Conservation (phyloP, 1,284 basidiomycete species). For the Apiotrichum gamsii region DNA sequence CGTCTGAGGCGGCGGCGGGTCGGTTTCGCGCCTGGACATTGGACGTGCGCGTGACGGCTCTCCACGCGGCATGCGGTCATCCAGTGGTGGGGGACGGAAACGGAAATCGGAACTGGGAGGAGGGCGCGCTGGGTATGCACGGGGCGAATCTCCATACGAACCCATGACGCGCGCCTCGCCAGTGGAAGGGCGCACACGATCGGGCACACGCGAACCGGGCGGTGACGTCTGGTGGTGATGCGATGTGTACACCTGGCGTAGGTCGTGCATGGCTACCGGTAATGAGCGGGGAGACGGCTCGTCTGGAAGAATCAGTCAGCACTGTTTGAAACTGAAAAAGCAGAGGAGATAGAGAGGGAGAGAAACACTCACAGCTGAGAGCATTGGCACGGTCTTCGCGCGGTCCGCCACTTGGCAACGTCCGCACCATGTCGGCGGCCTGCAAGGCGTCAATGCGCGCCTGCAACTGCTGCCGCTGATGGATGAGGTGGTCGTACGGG, state of each 20-base stretch:
- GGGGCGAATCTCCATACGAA: neutral
- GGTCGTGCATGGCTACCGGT: constrained; percentile 1
- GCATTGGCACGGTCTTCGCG: neutral
- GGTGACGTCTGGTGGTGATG: constrained; percentile 2
- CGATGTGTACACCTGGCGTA: neutral
- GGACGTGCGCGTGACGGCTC: neutral
- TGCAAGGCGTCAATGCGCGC: constrained; percentile 2
- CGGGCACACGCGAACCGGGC: neutral
- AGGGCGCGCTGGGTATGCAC: neutral
- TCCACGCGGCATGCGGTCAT: neutral
- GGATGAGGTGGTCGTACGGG: neutral
- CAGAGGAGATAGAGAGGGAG: too few relatives aligned
- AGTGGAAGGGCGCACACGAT: constrained; percentile 2
- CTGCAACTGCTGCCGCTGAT: constrained; percentile 1
- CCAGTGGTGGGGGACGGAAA: neutral
- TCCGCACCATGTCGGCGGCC: neutral
- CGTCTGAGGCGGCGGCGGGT: neutral
- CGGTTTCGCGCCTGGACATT: neutral
- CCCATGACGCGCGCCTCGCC: neutral
- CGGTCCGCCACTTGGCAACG: neutral
- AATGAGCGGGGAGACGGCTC: constrained; percentile 1
- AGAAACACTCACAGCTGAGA: neutral
- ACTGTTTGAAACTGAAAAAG: neutral
- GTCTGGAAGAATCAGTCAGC: neutral
- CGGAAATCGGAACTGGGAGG: constrained; percentile 3